Conservation (phyloP, 2,329 filamentous ascomycete genomes). For the Amphichorda felina region DNA sequence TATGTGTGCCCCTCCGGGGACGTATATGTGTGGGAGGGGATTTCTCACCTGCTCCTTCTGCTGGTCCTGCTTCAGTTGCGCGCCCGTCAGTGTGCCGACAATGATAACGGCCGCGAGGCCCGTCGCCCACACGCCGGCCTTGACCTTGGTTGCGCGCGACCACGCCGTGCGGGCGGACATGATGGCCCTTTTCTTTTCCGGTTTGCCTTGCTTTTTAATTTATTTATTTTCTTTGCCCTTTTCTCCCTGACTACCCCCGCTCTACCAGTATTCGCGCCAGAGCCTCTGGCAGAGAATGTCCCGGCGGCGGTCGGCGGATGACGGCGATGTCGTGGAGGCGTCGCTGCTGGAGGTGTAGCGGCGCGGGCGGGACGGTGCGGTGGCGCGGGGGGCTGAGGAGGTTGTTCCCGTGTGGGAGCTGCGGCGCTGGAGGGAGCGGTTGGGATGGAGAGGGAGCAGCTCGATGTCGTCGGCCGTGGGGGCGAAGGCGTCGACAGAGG, state of each 20-base stretch:
- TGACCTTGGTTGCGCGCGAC: conserved; percentile 3
- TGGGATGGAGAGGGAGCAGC: too few species aligned
- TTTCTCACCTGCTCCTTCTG: conserved; percentile 29
- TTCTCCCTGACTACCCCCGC: too few species aligned
- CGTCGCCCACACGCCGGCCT: conserved; percentile 16
- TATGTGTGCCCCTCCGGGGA: too few species aligned
- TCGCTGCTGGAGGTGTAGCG: too few species aligned
- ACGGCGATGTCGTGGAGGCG: neutral
- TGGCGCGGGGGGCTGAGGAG: too few species aligned
- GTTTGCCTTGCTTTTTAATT: neutral
- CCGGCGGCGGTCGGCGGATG: neutral
- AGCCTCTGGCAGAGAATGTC: neutral
- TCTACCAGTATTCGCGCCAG: conserved; percentile 1
- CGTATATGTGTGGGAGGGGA: too few species aligned
- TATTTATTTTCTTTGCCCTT: too few species aligned
- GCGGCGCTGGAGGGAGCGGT: too few species aligned
- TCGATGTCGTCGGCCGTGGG: too few species aligned
- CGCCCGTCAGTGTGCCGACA: conserved; percentile 35
- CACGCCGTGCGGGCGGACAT: neutral
- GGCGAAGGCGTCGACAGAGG: neutral
- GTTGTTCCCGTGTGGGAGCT: too few species aligned
- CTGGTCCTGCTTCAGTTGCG: conserved; percentile 33
- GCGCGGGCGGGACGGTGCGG: too few species aligned
- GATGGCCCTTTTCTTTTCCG: neutral
- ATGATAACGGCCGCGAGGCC: conserved; percentile 33